Evolutionary conservation across 2,329 filamentous ascomycete genomes (phyloP).

Genomic region (Aspergillus tamarii): DNA sequence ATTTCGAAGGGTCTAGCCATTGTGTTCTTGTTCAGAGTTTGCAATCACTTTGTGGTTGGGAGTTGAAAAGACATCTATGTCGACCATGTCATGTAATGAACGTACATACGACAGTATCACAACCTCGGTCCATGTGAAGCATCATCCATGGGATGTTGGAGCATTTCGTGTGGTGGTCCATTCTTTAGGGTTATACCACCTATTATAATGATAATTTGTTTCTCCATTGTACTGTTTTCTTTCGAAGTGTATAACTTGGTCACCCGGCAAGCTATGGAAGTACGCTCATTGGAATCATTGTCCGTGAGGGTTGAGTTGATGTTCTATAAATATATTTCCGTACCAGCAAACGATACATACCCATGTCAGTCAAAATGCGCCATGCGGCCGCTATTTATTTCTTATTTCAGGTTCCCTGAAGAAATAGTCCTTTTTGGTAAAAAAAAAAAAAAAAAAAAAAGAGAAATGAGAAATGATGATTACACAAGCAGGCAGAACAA

Average conservation of each 20-base stretch:
- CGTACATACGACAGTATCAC: not conserved
- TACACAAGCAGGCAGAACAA: not conserved
- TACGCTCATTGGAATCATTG: not conserved
- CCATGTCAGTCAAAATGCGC: not conserved
- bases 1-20: constrained; percentile 50
- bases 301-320: not conserved
- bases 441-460: not conserved
- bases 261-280: not conserved
- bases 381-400: not conserved
- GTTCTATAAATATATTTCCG: constrained; percentile 7
- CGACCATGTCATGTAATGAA: not conserved
- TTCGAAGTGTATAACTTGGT: not conserved
- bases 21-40: not conserved
- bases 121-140: constrained; percentile 5
- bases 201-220: not conserved
- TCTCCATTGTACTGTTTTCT: not conserved
- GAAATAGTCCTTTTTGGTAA: not conserved
- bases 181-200: not conserved
- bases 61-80: not conserved
- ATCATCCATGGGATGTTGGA: not conserved
- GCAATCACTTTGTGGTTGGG: not conserved
- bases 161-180: not conserved
- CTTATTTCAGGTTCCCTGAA: not conserved
- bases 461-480: too few relatives aligned
- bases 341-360: not conserved